Conservation (phyloP, 192 early-diverging fungal genomes). For the Spizellomyces sp. region DNA sequence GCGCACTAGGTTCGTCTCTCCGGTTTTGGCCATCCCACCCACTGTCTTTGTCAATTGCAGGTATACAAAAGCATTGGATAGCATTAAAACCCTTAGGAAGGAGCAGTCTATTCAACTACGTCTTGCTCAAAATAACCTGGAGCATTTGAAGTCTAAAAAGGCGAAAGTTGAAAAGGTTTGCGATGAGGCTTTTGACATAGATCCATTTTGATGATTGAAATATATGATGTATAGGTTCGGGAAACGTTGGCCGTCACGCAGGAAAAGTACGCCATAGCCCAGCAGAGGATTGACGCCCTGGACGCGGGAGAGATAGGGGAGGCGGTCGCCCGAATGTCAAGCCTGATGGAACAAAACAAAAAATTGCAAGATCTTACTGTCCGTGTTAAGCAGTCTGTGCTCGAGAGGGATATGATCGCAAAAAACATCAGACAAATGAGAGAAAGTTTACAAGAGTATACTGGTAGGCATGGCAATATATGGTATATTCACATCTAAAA, state of each 20-base stretch:
- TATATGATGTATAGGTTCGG: neutral
- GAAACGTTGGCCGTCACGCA: conserved; percentile 7
- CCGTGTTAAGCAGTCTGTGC: conserved; percentile 19
- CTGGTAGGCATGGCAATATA: conserved; percentile 21
- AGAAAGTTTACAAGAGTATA: conserved; percentile 33
- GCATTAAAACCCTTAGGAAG: conserved; percentile 78
- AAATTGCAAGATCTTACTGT: conserved; percentile 42
- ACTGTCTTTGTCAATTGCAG: conserved; percentile 26
- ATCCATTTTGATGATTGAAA: no score
- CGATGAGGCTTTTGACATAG: no score
- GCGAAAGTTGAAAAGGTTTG: conserved; percentile 59
- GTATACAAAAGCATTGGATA: conserved; percentile 89
- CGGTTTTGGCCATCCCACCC: neutral
- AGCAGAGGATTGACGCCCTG: conserved; percentile 30
- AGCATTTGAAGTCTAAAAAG: conserved; percentile 68
- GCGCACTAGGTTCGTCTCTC: neutral
- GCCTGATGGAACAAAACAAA: conserved; percentile 49
- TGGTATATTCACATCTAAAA: no score
- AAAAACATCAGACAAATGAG: conserved; percentile 33
- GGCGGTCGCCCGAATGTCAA: conserved; percentile 22
- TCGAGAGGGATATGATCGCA: conserved; percentile 24
- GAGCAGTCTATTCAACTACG: conserved; percentile 65
- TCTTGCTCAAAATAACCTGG: conserved; percentile 63
- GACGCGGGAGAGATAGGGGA: conserved; percentile 41
- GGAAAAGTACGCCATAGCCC: conserved; percentile 20